These are phyloP conservation scores for Cercospora sp. DNA, from an alignment of 2,329 filamentous ascomycete species.

Conservation along the genomic window DNA sequence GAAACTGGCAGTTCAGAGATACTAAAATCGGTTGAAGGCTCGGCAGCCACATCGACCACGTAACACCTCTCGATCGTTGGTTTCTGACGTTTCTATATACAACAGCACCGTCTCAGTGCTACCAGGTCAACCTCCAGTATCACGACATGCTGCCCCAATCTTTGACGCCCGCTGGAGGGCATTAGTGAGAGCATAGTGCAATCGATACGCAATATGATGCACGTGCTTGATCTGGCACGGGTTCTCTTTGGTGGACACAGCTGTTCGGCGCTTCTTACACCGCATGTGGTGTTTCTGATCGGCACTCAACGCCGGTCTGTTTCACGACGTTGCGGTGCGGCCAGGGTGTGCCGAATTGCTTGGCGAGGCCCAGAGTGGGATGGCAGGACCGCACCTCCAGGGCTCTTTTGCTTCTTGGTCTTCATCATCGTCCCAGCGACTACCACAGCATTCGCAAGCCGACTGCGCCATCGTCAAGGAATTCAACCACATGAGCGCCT, in stretches of 20 bases:
- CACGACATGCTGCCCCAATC: not conserved
- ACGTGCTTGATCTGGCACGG: slow-evolving; percentile 5
- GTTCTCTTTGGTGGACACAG: not conserved
- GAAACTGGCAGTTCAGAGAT: not conserved
- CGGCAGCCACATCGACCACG: not conserved
- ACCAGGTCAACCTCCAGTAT: not conserved
- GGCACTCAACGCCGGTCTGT: slow-evolving; percentile 2
- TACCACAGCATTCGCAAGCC: not conserved
- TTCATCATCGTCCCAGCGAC: not conserved
- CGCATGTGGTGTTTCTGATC: slow-evolving; percentile 7
- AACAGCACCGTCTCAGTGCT: not conserved
- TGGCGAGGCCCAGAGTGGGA: not conserved
- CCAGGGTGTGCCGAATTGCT: slow-evolving; percentile 6
- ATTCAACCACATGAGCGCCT: slow-evolving; percentile 13
- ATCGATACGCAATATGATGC: slow-evolving; percentile 7
- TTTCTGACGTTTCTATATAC: not conserved
- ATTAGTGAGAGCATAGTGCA: not conserved
- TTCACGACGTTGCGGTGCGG: slow-evolving; percentile 4
- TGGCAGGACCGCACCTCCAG: not conserved
- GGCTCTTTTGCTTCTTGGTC: not conserved
- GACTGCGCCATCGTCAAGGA: slow-evolving; percentile 4
- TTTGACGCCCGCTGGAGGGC: not conserved
- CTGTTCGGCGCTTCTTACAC: slow-evolving; percentile 10
- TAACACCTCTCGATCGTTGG: not conserved
- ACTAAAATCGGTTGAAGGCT: not conserved